Base-by-base conservation (phyloP, 148 eudicot genomes). In the Suaeda aralocaspica region DNA sequence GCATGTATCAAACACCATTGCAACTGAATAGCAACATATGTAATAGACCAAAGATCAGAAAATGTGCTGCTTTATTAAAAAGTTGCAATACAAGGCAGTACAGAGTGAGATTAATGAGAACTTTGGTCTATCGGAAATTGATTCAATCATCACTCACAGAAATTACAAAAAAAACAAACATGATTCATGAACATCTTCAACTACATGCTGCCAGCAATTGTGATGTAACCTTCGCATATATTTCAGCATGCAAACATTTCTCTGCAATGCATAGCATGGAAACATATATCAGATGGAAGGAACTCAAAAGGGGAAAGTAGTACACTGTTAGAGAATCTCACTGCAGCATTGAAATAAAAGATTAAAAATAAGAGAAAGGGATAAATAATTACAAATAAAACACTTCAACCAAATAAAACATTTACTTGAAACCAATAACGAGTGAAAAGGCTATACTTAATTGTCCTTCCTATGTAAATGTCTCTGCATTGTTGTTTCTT, bases 161-260 rank as follows among this genome's bases (percentile, higher is more conserved):
- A 16, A 59, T 18, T 59, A 60, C 44, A 60, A 60, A 33, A n/a
- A 26, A 39, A n/a, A 34, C 26, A 60, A 60, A 60, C 26, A 60
- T 4, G n/a, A 60, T 60, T 25, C 64, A 34, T 34, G 36, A 28
- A 18, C 34, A 26, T n/a, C 64, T 60, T 34, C 45, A 33, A 10
- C 45, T 60, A 19, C 64, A 60, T 60, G 25, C 64, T 60, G 44
- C 44, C 45, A 36, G 64, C 24, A 60, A 36, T 19, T 60, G 62
- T 28, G 62, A 33, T n/a, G 19, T 44, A 60, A 5, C 18, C 25
- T 60, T 60, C 22, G 64, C 14, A 11, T 6, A 60, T 59, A 16
- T 7, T 36, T 60, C 64, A 34, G 64, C 64, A 31, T 18, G 28
- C 28, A 59, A 11, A 26, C 39, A 34, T 10, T 60, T 60, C 64